phyloP scores from a whole-genome alignment of 2,329 filamentous ascomycete species.

The Colletotrichum chlorophyti region DNA sequence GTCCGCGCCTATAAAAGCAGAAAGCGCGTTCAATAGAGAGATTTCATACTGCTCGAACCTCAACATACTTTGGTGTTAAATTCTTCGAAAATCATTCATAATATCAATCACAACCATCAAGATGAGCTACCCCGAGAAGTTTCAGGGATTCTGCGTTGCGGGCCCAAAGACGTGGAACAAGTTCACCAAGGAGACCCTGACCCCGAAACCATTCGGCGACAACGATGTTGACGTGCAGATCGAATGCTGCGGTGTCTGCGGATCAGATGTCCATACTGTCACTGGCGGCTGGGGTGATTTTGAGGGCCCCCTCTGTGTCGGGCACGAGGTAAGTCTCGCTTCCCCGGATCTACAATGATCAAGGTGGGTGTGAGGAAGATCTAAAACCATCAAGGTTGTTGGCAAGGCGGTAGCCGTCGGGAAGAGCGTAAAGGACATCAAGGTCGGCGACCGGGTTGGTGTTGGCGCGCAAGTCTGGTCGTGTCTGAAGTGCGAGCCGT shows the following conservation, averaged over 20 bases:
- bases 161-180: slow-evolving; percentile 49
- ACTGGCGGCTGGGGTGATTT: slow-evolving; percentile 62
- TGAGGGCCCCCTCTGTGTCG: slow-evolving; percentile 56
- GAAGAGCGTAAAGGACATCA: slow-evolving; percentile 52
- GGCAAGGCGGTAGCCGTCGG: slow-evolving; percentile 60
- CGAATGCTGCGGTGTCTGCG: slow-evolving; percentile 70
- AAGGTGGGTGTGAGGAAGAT: background rate
- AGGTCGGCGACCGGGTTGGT: slow-evolving; percentile 69
- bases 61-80: background rate
- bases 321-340: slow-evolving; percentile 52
- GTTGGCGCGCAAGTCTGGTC: slow-evolving; percentile 67
- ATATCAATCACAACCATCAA: slow-evolving; percentile 9
- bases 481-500: slow-evolving; percentile 58
- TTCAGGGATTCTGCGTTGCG: slow-evolving; percentile 50
- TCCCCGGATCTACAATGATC: background rate
- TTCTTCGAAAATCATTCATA: background rate
- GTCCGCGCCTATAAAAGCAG: background rate
- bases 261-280: slow-evolving; percentile 66
- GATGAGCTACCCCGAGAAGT: slow-evolving; percentile 54
- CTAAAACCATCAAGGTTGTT: slow-evolving; percentile 47
- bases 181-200: slow-evolving; percentile 46
- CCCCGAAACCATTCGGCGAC: slow-evolving; percentile 43
- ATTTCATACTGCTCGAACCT: accelerated
- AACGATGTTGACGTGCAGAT: slow-evolving; percentile 69
- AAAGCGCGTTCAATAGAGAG: background rate